A percentile compares a stretch with the other conserved stretches of the same genome.
These are phyloP conservation scores for Hygrophorus russula DNA, from an alignment of 768 basidiomycete genomes.

Conservation along the genomic window DNA sequence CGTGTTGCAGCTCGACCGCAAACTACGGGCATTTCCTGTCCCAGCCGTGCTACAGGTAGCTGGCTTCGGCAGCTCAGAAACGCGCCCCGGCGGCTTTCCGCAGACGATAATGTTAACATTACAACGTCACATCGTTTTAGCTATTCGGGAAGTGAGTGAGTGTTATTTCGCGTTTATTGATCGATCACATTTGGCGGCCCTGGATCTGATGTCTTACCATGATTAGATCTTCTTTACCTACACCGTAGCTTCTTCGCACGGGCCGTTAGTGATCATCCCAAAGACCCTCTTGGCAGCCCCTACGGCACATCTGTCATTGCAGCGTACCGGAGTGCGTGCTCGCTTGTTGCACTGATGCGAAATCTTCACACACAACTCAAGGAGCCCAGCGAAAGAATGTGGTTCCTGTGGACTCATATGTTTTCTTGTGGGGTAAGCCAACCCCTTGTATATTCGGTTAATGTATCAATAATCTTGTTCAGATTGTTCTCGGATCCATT, in stretches of 20 bases:
- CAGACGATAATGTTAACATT: conserved; percentile 49
- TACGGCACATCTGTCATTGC: conserved; percentile 67
- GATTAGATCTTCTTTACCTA: conserved; percentile 52
- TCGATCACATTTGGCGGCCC: background rate
- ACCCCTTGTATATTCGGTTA: conserved; percentile 2
- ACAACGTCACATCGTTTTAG: conserved; percentile 56
- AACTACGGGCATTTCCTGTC: conserved; percentile 50
- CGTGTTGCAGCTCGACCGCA: conserved; percentile 55
- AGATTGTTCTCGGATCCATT: conserved; percentile 67
- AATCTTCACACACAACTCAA: conserved; percentile 56
- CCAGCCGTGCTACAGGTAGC: conserved; percentile 56
- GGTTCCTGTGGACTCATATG: conserved; percentile 53
- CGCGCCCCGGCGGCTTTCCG: conserved; percentile 27
- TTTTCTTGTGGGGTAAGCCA: conserved; percentile 54
- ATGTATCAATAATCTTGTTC: conserved; percentile 1
- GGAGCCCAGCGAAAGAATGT: conserved; percentile 52
- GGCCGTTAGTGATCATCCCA: conserved; percentile 62
- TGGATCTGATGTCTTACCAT: background rate
- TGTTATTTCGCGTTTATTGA: background rate
- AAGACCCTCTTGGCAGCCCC: conserved; percentile 61
- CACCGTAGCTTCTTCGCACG: conserved; percentile 68
- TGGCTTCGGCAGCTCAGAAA: conserved; percentile 44
- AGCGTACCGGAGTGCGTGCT: conserved; percentile 63
- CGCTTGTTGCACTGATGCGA: conserved; percentile 58
- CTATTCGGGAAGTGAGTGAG: conserved; percentile 60